Evolutionary conservation across 176 grass and related monocot genomes (phyloP), one percentile per base, ranked within the genome.

Genomic region (Typha latifolia): DNA sequence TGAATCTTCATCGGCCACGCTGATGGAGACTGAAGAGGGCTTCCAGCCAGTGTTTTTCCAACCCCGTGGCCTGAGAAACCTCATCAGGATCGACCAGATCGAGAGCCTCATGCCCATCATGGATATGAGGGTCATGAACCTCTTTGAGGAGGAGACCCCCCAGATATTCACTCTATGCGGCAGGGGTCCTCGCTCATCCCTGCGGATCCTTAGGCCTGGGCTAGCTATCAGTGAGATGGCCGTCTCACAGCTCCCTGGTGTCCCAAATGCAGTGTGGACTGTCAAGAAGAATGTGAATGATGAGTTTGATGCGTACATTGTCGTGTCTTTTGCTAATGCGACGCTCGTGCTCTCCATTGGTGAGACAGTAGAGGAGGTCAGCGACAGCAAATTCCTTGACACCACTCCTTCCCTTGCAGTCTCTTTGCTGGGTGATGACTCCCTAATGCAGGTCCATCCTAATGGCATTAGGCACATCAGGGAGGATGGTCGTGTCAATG

Each of bases 331-430:
- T 1, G 78, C 83, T 23, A 97, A 97, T 84, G 89, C 83, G 15
- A 93, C 94, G 8, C 75, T 93, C 49, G 94, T 99, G 75, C 89
- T 99, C 65, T 99, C 94, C 29, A 99, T 99, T 61, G 94, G 94
- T 68, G 89, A 99, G 73, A 99, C 94, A 14, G 87, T 99, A 47
- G 94, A 99, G 77, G 94, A 99, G 84, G 86, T 99, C 73, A 99
- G 84, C 4, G 86, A 93, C 62, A 99, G 89, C 81, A 84, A 89
- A 64, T 99, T 99, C 68, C 79, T 99, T 48, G 89, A 99, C 65
- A 93, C 89, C 14, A 93, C 94, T 2, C 89, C 91, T 73, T 99
- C 94, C 4, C 82, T 99, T 2, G 84, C 89, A 13, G 94, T 99
- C 61, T 86, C 94, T 0, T 83, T 99, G 48, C 86, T 99, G 19